Percentiles rank a stretch among this genome's conserved stretches.
phyloP scores from a whole-genome alignment of 805 yeast genomes.

The Clavispora santaluciae region DNA sequence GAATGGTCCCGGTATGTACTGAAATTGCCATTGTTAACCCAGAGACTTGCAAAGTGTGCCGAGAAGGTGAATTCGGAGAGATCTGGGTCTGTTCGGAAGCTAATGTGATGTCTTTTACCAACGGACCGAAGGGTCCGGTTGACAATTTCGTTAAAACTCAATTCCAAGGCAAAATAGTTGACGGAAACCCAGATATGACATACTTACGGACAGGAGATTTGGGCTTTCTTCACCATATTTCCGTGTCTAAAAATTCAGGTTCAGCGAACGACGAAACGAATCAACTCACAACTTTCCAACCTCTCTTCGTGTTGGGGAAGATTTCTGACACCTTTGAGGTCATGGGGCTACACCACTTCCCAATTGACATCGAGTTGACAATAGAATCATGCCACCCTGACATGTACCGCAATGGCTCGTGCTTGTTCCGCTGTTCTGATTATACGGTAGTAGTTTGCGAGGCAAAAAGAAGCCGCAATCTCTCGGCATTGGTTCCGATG shows the following conservation, averaged over 20 bases:
- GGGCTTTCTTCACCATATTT: constrained; percentile 82
- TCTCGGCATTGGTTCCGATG: constrained; percentile 77
- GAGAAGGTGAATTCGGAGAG: constrained; percentile 91
- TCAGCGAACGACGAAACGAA: constrained; percentile 23
- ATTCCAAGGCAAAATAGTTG: constrained; percentile 58
- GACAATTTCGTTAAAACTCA: constrained; percentile 49
- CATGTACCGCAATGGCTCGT: constrained; percentile 56
- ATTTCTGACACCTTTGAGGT: constrained; percentile 86
- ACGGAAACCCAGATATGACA: constrained; percentile 56
- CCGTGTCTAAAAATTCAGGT: constrained; percentile 36
- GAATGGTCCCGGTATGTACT: constrained; percentile 92
- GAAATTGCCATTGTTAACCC: constrained; percentile 95
- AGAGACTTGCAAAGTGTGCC: constrained; percentile 74
- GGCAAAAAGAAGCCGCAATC: constrained; percentile 41
- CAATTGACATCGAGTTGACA: constrained; percentile 66
- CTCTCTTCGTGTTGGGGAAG: constrained; percentile 78
- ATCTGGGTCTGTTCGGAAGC: constrained; percentile 95
- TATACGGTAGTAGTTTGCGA: constrained; percentile 74
- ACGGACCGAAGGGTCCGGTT: constrained; percentile 47
- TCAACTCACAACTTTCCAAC: constrained; percentile 49
- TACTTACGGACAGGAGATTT: constrained; percentile 90
- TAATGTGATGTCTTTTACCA: constrained; percentile 57
- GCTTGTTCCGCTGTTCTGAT: constrained; percentile 79
- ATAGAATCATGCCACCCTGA: constrained; percentile 43
- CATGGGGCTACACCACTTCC: constrained; percentile 88